These are phyloP conservation scores for Calycina marina DNA, from an alignment of 2,329 filamentous ascomycete genomes.

Conservation along the genomic window DNA sequence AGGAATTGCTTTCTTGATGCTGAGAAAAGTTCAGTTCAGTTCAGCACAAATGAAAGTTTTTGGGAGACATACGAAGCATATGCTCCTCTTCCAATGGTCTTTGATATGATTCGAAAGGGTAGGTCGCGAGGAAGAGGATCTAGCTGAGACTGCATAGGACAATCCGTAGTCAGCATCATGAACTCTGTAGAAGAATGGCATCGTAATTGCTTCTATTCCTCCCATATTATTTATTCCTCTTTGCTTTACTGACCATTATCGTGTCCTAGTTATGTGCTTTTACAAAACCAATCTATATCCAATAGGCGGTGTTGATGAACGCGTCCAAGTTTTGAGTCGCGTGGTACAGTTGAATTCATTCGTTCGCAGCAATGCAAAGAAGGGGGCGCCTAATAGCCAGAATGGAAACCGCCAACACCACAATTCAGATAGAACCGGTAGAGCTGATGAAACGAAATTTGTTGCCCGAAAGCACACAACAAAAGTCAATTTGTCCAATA, in stretches of 20 bases:
- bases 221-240: too few relatives aligned
- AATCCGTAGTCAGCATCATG: slow-evolving; percentile 15
- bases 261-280: too few relatives aligned
- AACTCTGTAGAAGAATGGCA: too few relatives aligned
- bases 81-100: slow-evolving; percentile 89
- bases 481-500: too few relatives aligned
- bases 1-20: slow-evolving; percentile 75
- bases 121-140: slow-evolving; percentile 74
- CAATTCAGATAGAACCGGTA: too few relatives aligned
- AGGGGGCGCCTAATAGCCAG: background rate
- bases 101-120: slow-evolving; percentile 88
- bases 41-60: background rate
- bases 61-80: slow-evolving; percentile 69
- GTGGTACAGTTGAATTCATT: background rate
- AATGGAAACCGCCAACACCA: too few relatives aligned
- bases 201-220: too few relatives aligned
- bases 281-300: slow-evolving; percentile 10
- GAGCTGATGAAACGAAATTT: too few relatives aligned
- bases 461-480: too few relatives aligned
- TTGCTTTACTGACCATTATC: too few relatives aligned
- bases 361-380: background rate
- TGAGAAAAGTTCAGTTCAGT: slow-evolving; percentile 9
- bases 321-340: slow-evolving; percentile 16
- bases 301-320: slow-evolving; percentile 17
- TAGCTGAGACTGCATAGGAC: slow-evolving; percentile 62